Base-by-base conservation (phyloP, 495 filamentous ascomycete species). In the Pyrenula aspistea region DNA sequence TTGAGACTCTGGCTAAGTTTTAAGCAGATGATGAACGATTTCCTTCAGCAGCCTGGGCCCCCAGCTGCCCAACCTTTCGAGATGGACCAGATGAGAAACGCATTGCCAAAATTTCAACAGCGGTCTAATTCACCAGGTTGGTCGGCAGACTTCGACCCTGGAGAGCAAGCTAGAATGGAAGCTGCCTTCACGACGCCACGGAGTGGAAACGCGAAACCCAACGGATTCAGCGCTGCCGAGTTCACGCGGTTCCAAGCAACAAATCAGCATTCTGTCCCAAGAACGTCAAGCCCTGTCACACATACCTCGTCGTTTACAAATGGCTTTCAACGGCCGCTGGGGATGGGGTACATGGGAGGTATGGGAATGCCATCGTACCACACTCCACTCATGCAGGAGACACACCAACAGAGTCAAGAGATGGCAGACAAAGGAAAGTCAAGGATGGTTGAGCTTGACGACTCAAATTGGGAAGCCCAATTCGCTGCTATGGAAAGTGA, bases 401-500 rank as follows among this genome's bases (percentile, higher is more conserved):
- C 79, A 53, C 75, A 78, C 55, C 76, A 78, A 51, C 71, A 77
- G 74, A 63, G 69, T 61, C 61, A 73, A 60, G 63, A 82, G 60
- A 86, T 74, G 31, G 51, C 59, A 42, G 60, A 78, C 24, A 96
- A 97, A 71, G 91, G 91, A 31, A 96, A 96, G 69, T 86, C 80
- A 2, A 83, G 90, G 61, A 85, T 98, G 73, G 82, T 96, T 2
- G 94, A 97, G 73, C 79, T 97, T 23, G 89, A 96, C 64, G 91
- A 97, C 58, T 77, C 84, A 62, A 85, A 93, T 57, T 99, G 94
- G 93, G 93, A 97, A 71, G 85, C 86, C 58, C 91, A 97, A 65
- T 99, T 99, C 65, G 84, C 85, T 50, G 81, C 92, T 72, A 83
- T 97, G 67, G 90, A 93, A 71, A 73, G 86, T 49, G 84, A 83